Evolutionary conservation across 2,329 filamentous ascomycete species (phyloP), one percentile per base, ranked within the genome.

Genomic region (Neopestalotiopsis clavispora): DNA sequence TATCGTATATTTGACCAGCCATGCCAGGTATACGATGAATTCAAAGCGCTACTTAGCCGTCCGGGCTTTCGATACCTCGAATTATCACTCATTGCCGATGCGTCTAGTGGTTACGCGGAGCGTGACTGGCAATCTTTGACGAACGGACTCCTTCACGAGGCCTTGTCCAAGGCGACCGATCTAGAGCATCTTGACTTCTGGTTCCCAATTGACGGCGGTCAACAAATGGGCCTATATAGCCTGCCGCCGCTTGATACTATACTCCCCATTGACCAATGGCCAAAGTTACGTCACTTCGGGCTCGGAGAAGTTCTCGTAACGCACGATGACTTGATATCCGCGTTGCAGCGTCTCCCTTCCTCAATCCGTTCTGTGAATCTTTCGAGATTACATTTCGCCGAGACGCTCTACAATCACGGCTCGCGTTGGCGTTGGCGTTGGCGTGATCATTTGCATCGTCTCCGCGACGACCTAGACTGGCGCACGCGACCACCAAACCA

Each of bases 51-150:
- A 2, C 68, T 79, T 4, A 59, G 66, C 17, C 74, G 68, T 0
- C 76, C 75, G 3, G 73, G 73, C 4, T 79, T 80, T 42, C 62
- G 67, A 3, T 74, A 70, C 10, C 70, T 80, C n/a, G 71, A 75
- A n/a, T 72, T 79, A 14, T 71, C 72, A 45, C 68, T 78, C 6
- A 49, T 14, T n/a, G 7, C 14, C 14, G 42, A 49, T n/a, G 4
- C n/a, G 42, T 4, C 1, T 1, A 6, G 7, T n/a, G 4, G 7
- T n/a, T 1, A 4, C 4, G 42, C 7, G 14, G 14, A n/a, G 13
- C 4, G 14, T 5, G 4, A 17, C 13, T 49, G 42, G 14, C 42
- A n/a, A 14, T n/a, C 7, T n/a, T n/a, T 49, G 5, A 28, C 23
- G 3, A 28, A 28, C 23, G 42, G 42, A 7, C 42, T 49, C 4